These are phyloP conservation scores for Aspergillus indologenus DNA, from an alignment of 495 filamentous ascomycete genomes.

Conservation along the genomic window DNA sequence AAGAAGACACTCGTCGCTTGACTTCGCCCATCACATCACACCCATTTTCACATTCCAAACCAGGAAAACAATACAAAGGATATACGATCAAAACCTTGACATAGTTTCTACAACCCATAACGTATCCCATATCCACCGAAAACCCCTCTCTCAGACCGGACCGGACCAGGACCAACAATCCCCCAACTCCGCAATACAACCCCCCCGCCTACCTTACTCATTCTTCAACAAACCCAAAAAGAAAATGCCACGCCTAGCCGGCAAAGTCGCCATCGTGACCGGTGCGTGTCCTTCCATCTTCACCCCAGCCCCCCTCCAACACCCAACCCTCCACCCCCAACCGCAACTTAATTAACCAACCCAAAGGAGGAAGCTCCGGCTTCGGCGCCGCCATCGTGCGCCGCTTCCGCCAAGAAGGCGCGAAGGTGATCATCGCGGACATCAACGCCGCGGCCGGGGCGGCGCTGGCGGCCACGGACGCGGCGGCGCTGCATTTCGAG, in stretches of 20 bases:
- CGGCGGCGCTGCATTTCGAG: slow-evolving; percentile 42
- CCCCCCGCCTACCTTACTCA: not conserved
- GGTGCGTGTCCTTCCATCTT: slow-evolving; percentile 38
- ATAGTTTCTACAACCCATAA: too few relatives aligned
- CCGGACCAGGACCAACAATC: too few relatives aligned
- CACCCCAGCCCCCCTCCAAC: slow-evolving; percentile 27
- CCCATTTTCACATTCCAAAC: too few relatives aligned
- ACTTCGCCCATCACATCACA: too few relatives aligned
- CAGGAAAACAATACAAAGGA: too few relatives aligned
- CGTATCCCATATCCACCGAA: too few relatives aligned
- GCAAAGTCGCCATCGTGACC: slow-evolving; percentile 93
- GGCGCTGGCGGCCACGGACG: slow-evolving; percentile 41
- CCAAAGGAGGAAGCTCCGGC: slow-evolving; percentile 51
- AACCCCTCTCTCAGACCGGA: too few relatives aligned
- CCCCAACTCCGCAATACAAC: too few relatives aligned
- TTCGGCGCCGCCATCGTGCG: slow-evolving; percentile 58
- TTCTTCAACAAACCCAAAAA: slow-evolving; percentile 1
- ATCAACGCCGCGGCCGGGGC: slow-evolving; percentile 54
- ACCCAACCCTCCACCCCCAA: not conserved
- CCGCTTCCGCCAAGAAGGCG: slow-evolving; percentile 56
- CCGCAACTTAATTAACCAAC: not conserved
- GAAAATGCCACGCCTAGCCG: slow-evolving; percentile 54
- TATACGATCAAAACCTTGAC: too few relatives aligned
- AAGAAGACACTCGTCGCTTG: too few relatives aligned
- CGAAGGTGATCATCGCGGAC: slow-evolving; percentile 56